A percentile compares a stretch with the other conserved stretches of the same genome.
These are phyloP conservation scores for Jacaranda mimosifolia DNA, from an alignment of 257 asterid species.

Conservation along the genomic window DNA sequence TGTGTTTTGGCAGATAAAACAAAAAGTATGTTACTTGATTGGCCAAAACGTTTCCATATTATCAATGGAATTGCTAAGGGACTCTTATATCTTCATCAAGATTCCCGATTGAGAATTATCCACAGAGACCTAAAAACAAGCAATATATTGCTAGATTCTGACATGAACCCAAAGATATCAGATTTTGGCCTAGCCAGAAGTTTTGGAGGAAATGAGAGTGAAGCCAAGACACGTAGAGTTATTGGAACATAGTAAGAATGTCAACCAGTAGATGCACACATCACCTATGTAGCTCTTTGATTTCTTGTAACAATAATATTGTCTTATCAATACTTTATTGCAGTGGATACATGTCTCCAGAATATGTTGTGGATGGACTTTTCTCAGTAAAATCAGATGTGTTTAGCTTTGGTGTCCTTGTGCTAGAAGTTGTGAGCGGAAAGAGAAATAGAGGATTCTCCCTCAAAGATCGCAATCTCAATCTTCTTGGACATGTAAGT, in stretches of 20 bases:
- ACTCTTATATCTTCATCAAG: slow-evolving; percentile 30
- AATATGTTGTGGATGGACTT: too few species aligned
- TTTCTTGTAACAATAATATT: neutral
- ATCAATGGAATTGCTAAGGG: slow-evolving; percentile 29
- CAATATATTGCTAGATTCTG: neutral
- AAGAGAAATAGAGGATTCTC: slow-evolving; percentile 35
- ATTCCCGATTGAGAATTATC: slow-evolving; percentile 5
- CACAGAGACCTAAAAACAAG: neutral
- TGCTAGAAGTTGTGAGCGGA: slow-evolving; percentile 35
- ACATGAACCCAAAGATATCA: slow-evolving; percentile 33
- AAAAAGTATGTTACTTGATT: slow-evolving; percentile 12
- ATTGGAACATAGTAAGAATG: slow-evolving; percentile 40
- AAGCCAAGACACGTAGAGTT: slow-evolving; percentile 31
- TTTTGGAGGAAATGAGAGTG: slow-evolving; percentile 34
- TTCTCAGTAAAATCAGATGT: slow-evolving; percentile 26
- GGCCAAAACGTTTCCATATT: slow-evolving; percentile 5
- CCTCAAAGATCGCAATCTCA: slow-evolving; percentile 18
- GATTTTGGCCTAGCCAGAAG: slow-evolving; percentile 39
- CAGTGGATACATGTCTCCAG: slow-evolving; percentile 37
- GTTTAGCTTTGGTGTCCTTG: slow-evolving; percentile 36
- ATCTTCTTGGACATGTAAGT: slow-evolving; percentile 33
- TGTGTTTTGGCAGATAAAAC: slow-evolving; percentile 11
- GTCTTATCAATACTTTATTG: neutral
- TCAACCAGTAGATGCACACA: neutral
- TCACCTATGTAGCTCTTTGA: neutral